These are phyloP conservation scores for Mycotypha africana DNA, from an alignment of 371 early-diverging fungal species.

Conservation along the genomic window DNA sequence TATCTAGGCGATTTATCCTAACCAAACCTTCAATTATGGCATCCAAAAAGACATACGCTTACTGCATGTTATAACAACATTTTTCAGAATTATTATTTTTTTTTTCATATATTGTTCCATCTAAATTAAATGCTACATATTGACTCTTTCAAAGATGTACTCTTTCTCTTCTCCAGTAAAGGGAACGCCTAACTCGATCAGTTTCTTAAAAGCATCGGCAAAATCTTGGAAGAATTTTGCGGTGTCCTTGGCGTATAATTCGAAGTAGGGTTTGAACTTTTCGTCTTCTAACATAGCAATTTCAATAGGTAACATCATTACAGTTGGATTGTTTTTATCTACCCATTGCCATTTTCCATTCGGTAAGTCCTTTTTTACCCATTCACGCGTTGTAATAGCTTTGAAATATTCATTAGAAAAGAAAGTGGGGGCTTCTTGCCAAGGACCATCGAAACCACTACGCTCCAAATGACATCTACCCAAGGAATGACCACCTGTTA, in stretches of 20 bases:
- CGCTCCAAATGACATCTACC: conserved; percentile 83
- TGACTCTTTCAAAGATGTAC: conserved; percentile 1
- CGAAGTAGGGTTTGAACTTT: conserved; percentile 63
- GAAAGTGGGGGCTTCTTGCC: conserved; percentile 79
- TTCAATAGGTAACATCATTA: conserved; percentile 91
- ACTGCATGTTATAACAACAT: no score
- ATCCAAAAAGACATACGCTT: no score
- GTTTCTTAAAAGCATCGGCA: conserved; percentile 69
- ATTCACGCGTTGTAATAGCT: conserved; percentile 57
- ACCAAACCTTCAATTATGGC: no score
- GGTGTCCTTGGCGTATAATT: conserved; percentile 73
- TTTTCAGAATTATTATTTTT: no score
- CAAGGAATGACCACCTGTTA: conserved; percentile 81
- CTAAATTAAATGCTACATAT: neutral
- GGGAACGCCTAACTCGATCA: conserved; percentile 75
- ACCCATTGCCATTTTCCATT: conserved; percentile 68
- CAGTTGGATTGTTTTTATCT: conserved; percentile 51
- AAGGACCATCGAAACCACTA: conserved; percentile 84
- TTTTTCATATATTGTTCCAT: no score
- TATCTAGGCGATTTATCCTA: no score
- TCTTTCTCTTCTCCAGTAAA: conserved; percentile 10
- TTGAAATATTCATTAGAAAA: conserved; percentile 81
- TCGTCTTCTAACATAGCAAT: conserved; percentile 57
- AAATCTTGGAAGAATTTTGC: conserved; percentile 76
- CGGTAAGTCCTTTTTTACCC: conserved; percentile 60